Evolutionary conservation across 2,329 filamentous ascomycete genomes (phyloP), one percentile per base, ranked within the genome.

Genomic region (Chrysoporthe deuterocubensis): DNA sequence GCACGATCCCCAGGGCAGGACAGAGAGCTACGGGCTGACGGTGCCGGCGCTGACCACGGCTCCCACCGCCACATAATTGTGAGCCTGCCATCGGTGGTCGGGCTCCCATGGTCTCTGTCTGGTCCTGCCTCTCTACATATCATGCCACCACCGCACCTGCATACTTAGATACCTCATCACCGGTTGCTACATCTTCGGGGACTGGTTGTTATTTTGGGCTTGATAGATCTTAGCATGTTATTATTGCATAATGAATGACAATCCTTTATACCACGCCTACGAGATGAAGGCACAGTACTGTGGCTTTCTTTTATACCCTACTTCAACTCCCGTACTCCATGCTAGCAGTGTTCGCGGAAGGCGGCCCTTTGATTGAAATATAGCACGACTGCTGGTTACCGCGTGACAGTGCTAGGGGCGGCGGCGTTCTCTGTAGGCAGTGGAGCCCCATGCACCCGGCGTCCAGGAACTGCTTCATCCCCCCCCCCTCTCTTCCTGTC

Each of bases 21-120:
- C 96, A 0, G 85, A 90, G 70, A 87, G 89, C 16, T 99, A 99
- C 76, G 91, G 94, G 11, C 82, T 99, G 60, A 90, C 93, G 1
- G 89, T 99, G n/a, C 96, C 96, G 14, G 82, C 86, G 37, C 83
- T 97, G 62, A 63, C 58, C n/a, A 37, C 60, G 52, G 34, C 26
- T 50, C 50, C 11, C 34, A 3, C 64, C 32, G 62, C 13, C 14
- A 26, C 26, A 18, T 32, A n/a, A 3, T 11, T 34, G 21, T 9
- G 37, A 14, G 26, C 34, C 32, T 14, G 46, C 50, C 4, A 46
- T 37, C 16, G 4, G 46, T 40, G 46, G 34, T 32, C 8, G 43
- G 18, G 46, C 26, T 52, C 34, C 18, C 32, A 6, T 62, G 11
- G 18, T 1, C 42, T 13, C 18, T 57, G 26, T 21, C 52, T 5